Base-by-base conservation (phyloP, 768 basidiomycete genomes). In the Leccinum imitatum region DNA sequence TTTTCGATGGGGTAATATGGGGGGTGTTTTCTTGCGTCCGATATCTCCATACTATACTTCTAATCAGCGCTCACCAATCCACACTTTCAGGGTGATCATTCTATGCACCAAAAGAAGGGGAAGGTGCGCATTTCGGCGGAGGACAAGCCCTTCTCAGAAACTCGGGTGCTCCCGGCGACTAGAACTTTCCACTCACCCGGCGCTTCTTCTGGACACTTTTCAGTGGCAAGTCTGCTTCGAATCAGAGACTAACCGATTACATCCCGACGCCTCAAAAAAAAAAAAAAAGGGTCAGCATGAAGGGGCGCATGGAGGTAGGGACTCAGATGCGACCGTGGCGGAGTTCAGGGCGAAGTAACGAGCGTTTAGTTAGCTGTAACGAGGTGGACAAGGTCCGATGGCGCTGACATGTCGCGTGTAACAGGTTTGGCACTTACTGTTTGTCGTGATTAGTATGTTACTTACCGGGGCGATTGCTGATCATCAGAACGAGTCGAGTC, bases 1-100 rank as follows among this genome's bases (percentile, higher is more conserved):
- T 33, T 44, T 30, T 56, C 50, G 19, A 35, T 55, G 3, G 53
- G 58, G 62, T 23, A 57, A 60, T 55, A 10, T 6, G 44, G 48
- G 46, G 37, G 54, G 21, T n/a, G 31, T 9, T 27, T 44, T 11
- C 31, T 33, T 33, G 31, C 27, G 7, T 41, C 58, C 37, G 4
- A 5, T 46, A 37, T 25, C 14, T 5, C n/a, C 15, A 17, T 17
- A 15, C 30, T 19, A n/a, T 41, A 11, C 39, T 11, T 19, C 44
- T 19, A 15, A 54, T 47, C 46, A 47, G 19, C 13, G 21, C 19
- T 19, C 35, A 17, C 10, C 13, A 33, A 65, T 44, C 44, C 37
- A 27, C 6, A 6, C 30, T n/a, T 19, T 10, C 30, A 10, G 31
- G 30, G 7, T 33, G n/a, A 27, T 27, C 31, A 11, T n/a, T 19